These are phyloP conservation scores for Asclepias syriaca DNA, from an alignment of 257 asterid species.

Conservation along the genomic window DNA sequence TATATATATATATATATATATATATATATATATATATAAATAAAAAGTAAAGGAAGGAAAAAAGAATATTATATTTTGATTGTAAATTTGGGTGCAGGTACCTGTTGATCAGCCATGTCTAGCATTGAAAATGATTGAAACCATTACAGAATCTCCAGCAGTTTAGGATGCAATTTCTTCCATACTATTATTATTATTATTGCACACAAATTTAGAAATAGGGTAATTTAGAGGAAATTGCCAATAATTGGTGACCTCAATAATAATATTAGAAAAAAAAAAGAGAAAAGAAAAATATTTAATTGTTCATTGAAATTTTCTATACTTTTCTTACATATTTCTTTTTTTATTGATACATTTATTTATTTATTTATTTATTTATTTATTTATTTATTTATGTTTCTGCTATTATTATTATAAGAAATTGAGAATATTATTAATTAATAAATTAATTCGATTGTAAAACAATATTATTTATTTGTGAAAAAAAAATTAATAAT, in stretches of 20 bases:
- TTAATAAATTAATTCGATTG: too few relatives aligned
- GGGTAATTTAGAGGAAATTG: background rate
- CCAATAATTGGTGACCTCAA: background rate
- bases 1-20: background rate
- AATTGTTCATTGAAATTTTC: background rate
- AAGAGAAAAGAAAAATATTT: too few relatives aligned
- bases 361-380: too few relatives aligned
- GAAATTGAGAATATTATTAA: too few relatives aligned
- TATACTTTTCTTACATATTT: too few relatives aligned
- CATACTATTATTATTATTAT: background rate
- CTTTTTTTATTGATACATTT: background rate
- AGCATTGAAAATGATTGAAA: constrained; percentile 20
- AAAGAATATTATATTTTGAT: background rate
- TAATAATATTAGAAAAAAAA: too few relatives aligned
- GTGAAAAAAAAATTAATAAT: too few relatives aligned
- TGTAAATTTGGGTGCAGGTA: constrained; percentile 21
- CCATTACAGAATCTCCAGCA: constrained; percentile 21
- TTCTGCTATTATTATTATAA: too few relatives aligned
- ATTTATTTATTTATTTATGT: too few relatives aligned
- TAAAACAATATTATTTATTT: too few relatives aligned
- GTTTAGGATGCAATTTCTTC: background rate
- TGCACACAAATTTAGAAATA: constrained; percentile 1
- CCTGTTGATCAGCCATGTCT: constrained; percentile 46
- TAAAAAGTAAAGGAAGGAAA: too few relatives aligned
- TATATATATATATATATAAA: background rate